Conservation (phyloP, 345 rosid genomes). For the Ceriops tagal region DNA sequence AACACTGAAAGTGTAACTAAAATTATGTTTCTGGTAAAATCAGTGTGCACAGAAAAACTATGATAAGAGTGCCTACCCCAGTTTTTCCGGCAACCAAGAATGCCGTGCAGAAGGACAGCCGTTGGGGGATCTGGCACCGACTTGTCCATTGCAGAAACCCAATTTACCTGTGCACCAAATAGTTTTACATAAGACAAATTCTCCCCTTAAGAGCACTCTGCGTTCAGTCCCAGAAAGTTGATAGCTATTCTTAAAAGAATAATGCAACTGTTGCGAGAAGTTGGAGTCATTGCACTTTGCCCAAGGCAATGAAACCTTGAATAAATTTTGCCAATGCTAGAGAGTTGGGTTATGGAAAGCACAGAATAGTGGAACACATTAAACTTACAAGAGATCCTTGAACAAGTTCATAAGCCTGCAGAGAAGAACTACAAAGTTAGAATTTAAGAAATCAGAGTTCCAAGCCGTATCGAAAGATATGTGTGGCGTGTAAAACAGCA, state of each 20-base stretch:
- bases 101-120: conserved; percentile 90
- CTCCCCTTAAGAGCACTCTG: background rate
- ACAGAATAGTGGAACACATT: background rate
- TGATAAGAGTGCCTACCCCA: conserved; percentile 57
- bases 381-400: conserved; percentile 82
- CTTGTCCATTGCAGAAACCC: conserved; percentile 65
- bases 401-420: conserved; percentile 89
- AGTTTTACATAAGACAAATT: conserved; percentile 3
- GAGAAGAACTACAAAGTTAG: conserved; percentile 14
- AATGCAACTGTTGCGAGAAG: background rate
- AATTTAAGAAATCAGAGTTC: background rate
- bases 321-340: background rate
- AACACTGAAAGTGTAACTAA: background rate
- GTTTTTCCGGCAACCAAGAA: conserved; percentile 82
- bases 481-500: background rate
- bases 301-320: background rate
- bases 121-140: conserved; percentile 82
- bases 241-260: background rate
- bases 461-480: background rate
- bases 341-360: background rate
- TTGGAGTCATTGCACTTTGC: background rate
- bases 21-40: background rate
- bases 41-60: background rate
- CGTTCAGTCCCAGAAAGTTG: background rate
- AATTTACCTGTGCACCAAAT: conserved; percentile 55